A percentile compares a stretch with the other conserved stretches of the same genome.
These are phyloP conservation scores for Calocera cornea DNA, from an alignment of 768 basidiomycete genomes.

Conservation along the genomic window DNA sequence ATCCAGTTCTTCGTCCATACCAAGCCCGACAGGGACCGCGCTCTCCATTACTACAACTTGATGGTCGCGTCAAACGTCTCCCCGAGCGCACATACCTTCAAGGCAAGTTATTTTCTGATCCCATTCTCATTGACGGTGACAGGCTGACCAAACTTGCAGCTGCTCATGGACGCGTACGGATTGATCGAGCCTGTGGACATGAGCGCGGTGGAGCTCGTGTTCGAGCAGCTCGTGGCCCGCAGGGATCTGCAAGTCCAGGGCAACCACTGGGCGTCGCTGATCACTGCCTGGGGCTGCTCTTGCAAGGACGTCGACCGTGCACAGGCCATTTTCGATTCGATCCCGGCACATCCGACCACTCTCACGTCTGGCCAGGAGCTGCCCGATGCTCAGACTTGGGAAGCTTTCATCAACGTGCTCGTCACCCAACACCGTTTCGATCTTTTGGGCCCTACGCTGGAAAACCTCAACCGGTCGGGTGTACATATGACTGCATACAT, in stretches of 20 bases:
- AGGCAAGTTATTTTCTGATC: conserved; percentile 35
- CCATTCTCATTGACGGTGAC: not conserved
- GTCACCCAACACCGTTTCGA: conserved; percentile 67
- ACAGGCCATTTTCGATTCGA: conserved; percentile 60
- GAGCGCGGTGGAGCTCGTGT: conserved; percentile 54
- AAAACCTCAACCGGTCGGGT: conserved; percentile 43
- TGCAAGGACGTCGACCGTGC: conserved; percentile 65
- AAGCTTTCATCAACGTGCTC: conserved; percentile 77
- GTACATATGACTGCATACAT: conserved; percentile 93
- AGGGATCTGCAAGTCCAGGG: conserved; percentile 37
- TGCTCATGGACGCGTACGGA: conserved; percentile 82
- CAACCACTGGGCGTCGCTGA: conserved; percentile 68
- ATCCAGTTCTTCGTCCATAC: conserved; percentile 90
- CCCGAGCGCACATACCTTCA: conserved; percentile 89
- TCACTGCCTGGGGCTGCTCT: conserved; percentile 78
- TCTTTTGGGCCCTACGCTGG: conserved; percentile 53
- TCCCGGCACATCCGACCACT: conserved; percentile 41
- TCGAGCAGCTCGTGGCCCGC: conserved; percentile 42
- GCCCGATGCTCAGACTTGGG: conserved; percentile 77
- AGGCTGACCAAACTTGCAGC: conserved; percentile 29
- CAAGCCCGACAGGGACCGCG: conserved; percentile 70
- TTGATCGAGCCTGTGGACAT: conserved; percentile 71
- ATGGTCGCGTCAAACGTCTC: conserved; percentile 45
- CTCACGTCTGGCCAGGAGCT: conserved; percentile 23
- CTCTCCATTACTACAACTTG: conserved; percentile 59